These are phyloP conservation scores for Mycosphaerella sp. DNA, from an alignment of 2,329 filamentous ascomycete genomes.

Conservation along the genomic window DNA sequence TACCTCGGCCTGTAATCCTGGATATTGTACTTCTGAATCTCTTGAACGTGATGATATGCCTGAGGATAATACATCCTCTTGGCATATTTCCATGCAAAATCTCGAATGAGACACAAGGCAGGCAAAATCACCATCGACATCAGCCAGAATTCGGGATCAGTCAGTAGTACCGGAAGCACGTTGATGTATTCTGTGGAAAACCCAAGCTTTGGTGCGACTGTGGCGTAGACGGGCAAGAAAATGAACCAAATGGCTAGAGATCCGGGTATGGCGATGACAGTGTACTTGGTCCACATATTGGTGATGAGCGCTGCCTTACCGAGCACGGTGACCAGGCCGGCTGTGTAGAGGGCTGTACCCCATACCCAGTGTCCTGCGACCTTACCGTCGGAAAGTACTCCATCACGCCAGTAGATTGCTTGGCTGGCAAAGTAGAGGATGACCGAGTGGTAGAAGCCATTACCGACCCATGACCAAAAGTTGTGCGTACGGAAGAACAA, in stretches of 20 bases:
- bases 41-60: slow-evolving; percentile 95
- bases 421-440: slow-evolving; percentile 82
- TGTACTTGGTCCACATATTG: slow-evolving; percentile 98
- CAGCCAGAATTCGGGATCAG: slow-evolving; percentile 81
- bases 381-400: slow-evolving; percentile 70
- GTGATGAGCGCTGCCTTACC: slow-evolving; percentile 92
- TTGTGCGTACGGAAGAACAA: slow-evolving; percentile 89
- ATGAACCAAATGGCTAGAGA: slow-evolving; percentile 87
- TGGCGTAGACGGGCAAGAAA: slow-evolving; percentile 83
- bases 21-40: slow-evolving; percentile 99
- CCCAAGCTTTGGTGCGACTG: slow-evolving; percentile 71
- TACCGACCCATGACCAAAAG: slow-evolving; percentile 87
- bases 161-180: slow-evolving; percentile 72
- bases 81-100: slow-evolving; percentile 94
- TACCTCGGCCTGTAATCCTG: slow-evolving; percentile 96
- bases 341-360: slow-evolving; percentile 91
- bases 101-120: slow-evolving; percentile 72
- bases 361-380: slow-evolving; percentile 94
- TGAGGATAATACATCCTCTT: slow-evolving; percentile 97
- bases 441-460: slow-evolving; percentile 92
- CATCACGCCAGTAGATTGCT: slow-evolving; percentile 75
- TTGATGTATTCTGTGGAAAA: slow-evolving; percentile 82
- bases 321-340: slow-evolving; percentile 86
- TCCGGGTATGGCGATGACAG: slow-evolving; percentile 88
- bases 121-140: slow-evolving; percentile 77